Percentiles rank a stretch among this genome's conserved stretches.
Evolutionary conservation across 257 asterid species (phyloP).

Genomic region (Solanum piurae): DNA sequence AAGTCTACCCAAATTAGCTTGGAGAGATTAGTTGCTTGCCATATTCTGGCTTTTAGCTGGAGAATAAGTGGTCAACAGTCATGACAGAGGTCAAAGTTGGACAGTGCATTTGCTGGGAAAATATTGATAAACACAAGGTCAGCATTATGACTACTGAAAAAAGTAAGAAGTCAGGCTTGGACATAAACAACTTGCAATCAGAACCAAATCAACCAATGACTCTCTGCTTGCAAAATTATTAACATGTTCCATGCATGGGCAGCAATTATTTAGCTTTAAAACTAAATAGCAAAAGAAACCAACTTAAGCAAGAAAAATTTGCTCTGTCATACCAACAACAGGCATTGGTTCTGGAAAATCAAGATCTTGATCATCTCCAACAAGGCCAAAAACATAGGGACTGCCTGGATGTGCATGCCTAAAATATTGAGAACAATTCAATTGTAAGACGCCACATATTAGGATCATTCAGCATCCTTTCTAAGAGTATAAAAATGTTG

Average conservation of each 20-base stretch:
- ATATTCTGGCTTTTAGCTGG: not conserved
- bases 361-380: slow-evolving; percentile 80
- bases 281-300: not conserved
- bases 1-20: not conserved
- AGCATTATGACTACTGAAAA: not conserved
- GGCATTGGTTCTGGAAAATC: slow-evolving; percentile 99
- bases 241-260: not conserved
- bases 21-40: not conserved
- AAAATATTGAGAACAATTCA: slow-evolving; percentile 13
- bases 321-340: slow-evolving; percentile 56
- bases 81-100: not conserved
- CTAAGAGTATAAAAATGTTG: not conserved
- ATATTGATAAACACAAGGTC: not conserved
- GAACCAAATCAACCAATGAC: not conserved
- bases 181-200: not conserved
- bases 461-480: not conserved
- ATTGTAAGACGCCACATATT: not conserved
- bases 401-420: slow-evolving; percentile 99
- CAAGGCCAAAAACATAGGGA: slow-evolving; percentile 96
- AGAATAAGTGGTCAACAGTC: not conserved
- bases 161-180: not conserved
- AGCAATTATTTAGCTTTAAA: not conserved
- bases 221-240: not conserved
- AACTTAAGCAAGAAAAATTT: not conserved
- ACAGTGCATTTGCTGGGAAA: not conserved